phyloP scores from a whole-genome alignment of 129 eudicot genomes.

The Flaveria ramosissima region DNA sequence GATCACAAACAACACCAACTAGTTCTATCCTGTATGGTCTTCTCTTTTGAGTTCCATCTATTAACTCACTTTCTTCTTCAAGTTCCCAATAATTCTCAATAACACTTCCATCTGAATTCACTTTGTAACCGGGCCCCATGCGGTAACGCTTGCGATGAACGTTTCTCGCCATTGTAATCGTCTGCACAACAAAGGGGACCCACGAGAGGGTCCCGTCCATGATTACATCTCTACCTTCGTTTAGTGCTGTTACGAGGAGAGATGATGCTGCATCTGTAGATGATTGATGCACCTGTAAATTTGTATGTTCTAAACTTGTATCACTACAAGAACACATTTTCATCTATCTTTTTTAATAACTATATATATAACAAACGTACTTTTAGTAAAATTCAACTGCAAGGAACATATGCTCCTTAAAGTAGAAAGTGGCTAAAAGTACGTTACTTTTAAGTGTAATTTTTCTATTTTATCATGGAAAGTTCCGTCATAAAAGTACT shows the following conservation, averaged over 20 bases:
- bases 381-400: not conserved
- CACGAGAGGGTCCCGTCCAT: slow-evolving; percentile 98
- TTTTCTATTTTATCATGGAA: not conserved
- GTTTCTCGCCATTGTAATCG: slow-evolving; percentile 94
- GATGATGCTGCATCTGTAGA: slow-evolving; percentile 98
- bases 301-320: slow-evolving; percentile 13
- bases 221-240: slow-evolving; percentile 94
- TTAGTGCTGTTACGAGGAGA: slow-evolving; percentile 90
- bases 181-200: slow-evolving; percentile 92
- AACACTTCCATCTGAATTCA: slow-evolving; percentile 57
- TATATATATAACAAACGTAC: not conserved
- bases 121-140: slow-evolving; percentile 91
- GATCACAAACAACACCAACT: slow-evolving; percentile 95
- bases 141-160: slow-evolving; percentile 90
- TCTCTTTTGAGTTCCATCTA: slow-evolving; percentile 62
- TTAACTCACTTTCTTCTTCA: slow-evolving; percentile 62
- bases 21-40: slow-evolving; percentile 87
- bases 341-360: not conserved
- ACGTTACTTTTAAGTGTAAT: not conserved
- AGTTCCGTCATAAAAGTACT: not conserved
- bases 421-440: not conserved
- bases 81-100: slow-evolving; percentile 91
- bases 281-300: slow-evolving; percentile 86
- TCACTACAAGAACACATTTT: slow-evolving; percentile 4
- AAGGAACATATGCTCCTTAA: not conserved